Evolutionary conservation across 2,329 filamentous ascomycete genomes (phyloP), one percentile per base, ranked within the genome.

Genomic region (Hymenoscyphus salicellus): DNA sequence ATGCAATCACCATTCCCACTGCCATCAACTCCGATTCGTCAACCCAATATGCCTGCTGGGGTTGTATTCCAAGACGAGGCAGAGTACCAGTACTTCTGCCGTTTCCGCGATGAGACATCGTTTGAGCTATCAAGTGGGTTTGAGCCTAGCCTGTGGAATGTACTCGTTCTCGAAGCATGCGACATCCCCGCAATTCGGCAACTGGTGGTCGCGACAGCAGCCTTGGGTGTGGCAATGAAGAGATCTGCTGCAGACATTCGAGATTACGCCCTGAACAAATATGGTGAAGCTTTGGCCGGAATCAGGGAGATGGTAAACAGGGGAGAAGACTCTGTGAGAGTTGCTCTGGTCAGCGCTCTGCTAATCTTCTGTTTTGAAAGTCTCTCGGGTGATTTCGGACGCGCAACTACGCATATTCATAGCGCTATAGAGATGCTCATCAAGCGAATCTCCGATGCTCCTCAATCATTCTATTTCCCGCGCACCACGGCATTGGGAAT

Each of bases 321-420:
- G 32, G 62, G 65, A 1, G 38, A 68, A 23, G 66, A 71, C 30
- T 65, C 66, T 8, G 49, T 68, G 43, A 61, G 71, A 55, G 67
- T 66, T 11, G 59, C 66, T 7, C 62, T 71, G 4, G 69, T 72
- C 36, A 68, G 69, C 28, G 66, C 68, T n/a, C 64, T 72, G 14
- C 65, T 72, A 5, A 72, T 72, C 20, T 71, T 67, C 55, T 70
- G 69, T 59, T 72, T 72, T 62, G 69, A 72, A 41, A 70, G 63
- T 52, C 62, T 71, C 46, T 66, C 69, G 26, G 66, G 68, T 10
- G 70, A 71, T 58, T 41, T 66, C 6, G 41, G 49, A 30, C 63
- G 65, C 33, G 68, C 68, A 8, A 63, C 71, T 17, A 63, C 59
- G 11, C 67, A 69, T 43, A 58, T 70, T 4, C 65, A 67, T 49